These are phyloP conservation scores for Glomus cerebriforme DNA, from an alignment of 192 early-diverging fungal genomes.

Conservation along the genomic window DNA sequence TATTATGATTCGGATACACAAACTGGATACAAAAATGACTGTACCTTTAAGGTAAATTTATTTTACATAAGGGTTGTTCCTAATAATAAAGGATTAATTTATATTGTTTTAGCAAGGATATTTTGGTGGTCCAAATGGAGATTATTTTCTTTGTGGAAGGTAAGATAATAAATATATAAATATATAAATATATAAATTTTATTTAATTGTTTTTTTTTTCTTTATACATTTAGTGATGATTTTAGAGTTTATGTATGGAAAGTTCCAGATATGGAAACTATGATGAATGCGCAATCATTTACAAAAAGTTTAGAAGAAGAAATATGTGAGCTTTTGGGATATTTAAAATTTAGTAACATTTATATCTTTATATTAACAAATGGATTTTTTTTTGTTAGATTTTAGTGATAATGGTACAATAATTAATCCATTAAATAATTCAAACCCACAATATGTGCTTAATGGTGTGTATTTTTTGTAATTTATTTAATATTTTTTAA, in stretches of 20 bases:
- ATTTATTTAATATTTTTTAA: neutral
- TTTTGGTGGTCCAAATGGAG: conserved; percentile 12
- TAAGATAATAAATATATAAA: neutral
- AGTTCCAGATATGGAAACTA: neutral
- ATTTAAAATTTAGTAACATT: neutral
- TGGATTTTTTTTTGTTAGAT: neutral
- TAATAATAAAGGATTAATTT: neutral
- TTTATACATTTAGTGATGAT: neutral
- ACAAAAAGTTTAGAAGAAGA: neutral
- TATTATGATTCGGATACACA: neutral
- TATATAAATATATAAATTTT: neutral
- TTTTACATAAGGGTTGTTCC: neutral
- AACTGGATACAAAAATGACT: neutral
- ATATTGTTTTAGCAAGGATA: neutral
- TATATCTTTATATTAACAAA: neutral
- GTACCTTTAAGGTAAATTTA: neutral
- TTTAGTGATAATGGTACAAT: neutral
- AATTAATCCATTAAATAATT: neutral
- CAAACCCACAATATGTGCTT: neutral
- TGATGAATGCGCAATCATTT: neutral
- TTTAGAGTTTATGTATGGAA: conserved; percentile 11
- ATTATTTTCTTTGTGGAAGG: neutral
- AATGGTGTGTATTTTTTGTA: neutral
- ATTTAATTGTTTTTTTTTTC: neutral
- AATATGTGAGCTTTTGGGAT: neutral